Evolutionary conservation across 768 basidiomycete genomes (phyloP), one percentile per base, ranked within the genome.

Genomic region (Coprinopsis strossmayeri): DNA sequence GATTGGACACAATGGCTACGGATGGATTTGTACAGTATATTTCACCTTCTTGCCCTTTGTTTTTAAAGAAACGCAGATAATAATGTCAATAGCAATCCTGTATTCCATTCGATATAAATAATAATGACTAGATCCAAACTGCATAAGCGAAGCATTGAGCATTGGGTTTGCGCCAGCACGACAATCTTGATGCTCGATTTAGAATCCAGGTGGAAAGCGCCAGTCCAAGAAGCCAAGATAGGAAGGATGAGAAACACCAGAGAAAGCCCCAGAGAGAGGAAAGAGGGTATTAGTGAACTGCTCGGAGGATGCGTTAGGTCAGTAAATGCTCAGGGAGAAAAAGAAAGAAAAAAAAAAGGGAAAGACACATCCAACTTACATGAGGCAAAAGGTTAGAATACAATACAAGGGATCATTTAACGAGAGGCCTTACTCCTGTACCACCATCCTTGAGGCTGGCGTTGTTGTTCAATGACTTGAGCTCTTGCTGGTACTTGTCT

Each of bases 401-500:
- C 23, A 35, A n/a, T 39, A 34, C 24, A 24, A 41, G 45, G 25
- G 9, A 23, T 59, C 52, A 63, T 51, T 64, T 64, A 57, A 57
- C 50, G 30, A 65, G 61, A 47, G 62, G 55, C 58, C 63, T 62
- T 55, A 64, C 56, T 40, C 66, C 62, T 30, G 50, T 65, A 34
- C 63, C 64, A 46, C 52, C 35, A 47, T 60, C 64, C 48, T 62
- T 60, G 32, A 63, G 54, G 49, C 54, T 61, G 25, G 40, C 47
- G 20, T 57, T 45, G 48, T 42, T 45, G 27, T 42, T 53, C 30
- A 40, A 57, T 5, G 58, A 60, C 25, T 56, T 53, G 30, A 66
- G 43, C 11, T 56, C 59, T 45, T 57, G 53, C 17, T 59, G 59
- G 34, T 64, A 64, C 46, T 62, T 43, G 38, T 52, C 61, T 64